Evolutionary conservation across 2,329 filamentous ascomycete species (phyloP), one percentile per base, ranked within the genome.

Genomic region (Lachnellula suecica): DNA sequence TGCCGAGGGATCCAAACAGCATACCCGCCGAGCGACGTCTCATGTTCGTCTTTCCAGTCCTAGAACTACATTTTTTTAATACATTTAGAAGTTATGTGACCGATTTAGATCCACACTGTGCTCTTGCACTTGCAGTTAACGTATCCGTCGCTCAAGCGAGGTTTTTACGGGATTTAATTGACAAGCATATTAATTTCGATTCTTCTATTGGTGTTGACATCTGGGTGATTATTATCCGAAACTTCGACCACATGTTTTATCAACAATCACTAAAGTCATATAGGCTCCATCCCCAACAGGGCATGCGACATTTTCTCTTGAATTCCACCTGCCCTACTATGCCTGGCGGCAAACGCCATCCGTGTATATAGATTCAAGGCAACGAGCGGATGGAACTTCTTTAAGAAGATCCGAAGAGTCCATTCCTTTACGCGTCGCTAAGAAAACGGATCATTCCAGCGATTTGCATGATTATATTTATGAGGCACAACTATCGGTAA

Each of bases 251-350:
- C n/a, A n/a, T n/a, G n/a, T n/a, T n/a, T n/a, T n/a, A n/a, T n/a
- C n/a, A n/a, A n/a, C n/a, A n/a, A n/a, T n/a, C n/a, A 23, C 34
- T 31, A 31, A 31, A 31, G 29, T 25, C n/a, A n/a, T n/a, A n/a
- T n/a, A n/a, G n/a, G n/a, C n/a, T n/a, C n/a, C 43, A 23, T 51
- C 43, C 4, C 35, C 35, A 34, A 22, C 11, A 13, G 27, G 43
- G 1, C 3, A 3, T 13, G 20, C 29, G 4, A 31, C 37, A 20
- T 57, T 54, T 29, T 24, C 48, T 13, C 27, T 57, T 7, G 48
- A 57, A 34, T 57, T 57, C 24, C 51, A 57, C 40, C 40, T 57
- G 6, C 51, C 54, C 10, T 52, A 54, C 29, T 57, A 57, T 35
- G 48, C 51, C 25, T 54, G 51, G 51, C 31, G 52, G 7, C 20